These are phyloP conservation scores for Apiospora pterosperma DNA, from an alignment of 2,329 filamentous ascomycete genomes.

Conservation along the genomic window DNA sequence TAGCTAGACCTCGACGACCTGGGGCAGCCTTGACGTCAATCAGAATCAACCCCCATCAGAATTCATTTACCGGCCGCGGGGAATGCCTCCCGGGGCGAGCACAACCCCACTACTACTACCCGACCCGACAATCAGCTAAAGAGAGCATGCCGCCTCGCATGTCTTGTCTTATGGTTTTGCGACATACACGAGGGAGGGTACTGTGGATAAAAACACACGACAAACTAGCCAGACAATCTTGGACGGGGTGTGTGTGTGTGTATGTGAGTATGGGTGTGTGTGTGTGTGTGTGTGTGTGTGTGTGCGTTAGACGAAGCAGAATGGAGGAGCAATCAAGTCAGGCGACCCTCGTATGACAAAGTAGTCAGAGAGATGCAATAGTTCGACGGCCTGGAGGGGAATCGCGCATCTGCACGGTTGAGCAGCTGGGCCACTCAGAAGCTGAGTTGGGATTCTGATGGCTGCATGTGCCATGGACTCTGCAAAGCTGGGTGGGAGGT, in stretches of 20 bases:
- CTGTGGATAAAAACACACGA: background rate
- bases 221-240: background rate
- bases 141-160: background rate
- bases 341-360: background rate
- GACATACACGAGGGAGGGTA: slow-evolving; percentile 1
- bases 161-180: background rate
- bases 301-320: background rate
- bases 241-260: too few species aligned
- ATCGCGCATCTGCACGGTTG: slow-evolving; percentile 5
- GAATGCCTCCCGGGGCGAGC: background rate
- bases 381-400: background rate
- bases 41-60: background rate
- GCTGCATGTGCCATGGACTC: slow-evolving; percentile 2
- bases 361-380: slow-evolving; percentile 1
- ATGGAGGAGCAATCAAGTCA: background rate
- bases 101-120: slow-evolving; percentile 1
- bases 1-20: too few species aligned
- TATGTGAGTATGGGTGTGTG: too few species aligned
- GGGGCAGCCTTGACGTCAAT: background rate
- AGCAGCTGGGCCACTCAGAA: slow-evolving; percentile 3
- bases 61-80: background rate
- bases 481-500: background rate
- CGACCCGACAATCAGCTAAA: background rate
- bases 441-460: background rate
- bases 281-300: too few species aligned